Conservation (phyloP, 139 green algal genomes). For the Volvox reticuliferus region DNA sequence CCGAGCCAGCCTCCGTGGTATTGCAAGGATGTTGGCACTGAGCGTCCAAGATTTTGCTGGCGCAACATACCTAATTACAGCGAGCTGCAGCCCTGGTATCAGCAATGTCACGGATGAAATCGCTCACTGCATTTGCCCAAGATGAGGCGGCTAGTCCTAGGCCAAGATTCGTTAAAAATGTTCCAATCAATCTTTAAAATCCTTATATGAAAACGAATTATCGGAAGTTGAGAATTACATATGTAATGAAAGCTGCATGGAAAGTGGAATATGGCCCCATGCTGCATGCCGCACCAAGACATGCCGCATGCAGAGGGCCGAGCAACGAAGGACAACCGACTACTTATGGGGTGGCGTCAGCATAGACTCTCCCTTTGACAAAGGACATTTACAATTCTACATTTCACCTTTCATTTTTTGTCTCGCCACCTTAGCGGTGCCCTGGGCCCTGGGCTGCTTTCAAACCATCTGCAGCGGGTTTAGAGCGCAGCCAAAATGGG, state of each 20-base stretch:
- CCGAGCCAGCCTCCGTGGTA: not conserved
- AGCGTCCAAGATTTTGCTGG: not conserved
- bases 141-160: too few species aligned
- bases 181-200: too few species aligned
- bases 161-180: too few species aligned
- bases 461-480: not conserved
- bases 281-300: too few species aligned
- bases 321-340: too few species aligned
- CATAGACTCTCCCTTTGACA: not conserved
- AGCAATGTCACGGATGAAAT: too few species aligned
- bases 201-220: too few species aligned
- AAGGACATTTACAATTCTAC: not conserved
- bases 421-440: not conserved
- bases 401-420: not conserved
- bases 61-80: not conserved
- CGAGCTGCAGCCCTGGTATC: too few species aligned
- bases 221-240: not conserved
- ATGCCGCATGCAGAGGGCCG: too few species aligned
- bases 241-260: not conserved
- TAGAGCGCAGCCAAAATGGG: constrained; percentile 28
- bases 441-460: constrained; percentile 8
- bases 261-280: not conserved
- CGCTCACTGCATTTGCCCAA: too few species aligned
- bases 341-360: too few species aligned
- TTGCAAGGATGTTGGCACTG: not conserved